Base-by-base conservation (phyloP, 176 grass and related monocot species). In the Cenchrus americanus region DNA sequence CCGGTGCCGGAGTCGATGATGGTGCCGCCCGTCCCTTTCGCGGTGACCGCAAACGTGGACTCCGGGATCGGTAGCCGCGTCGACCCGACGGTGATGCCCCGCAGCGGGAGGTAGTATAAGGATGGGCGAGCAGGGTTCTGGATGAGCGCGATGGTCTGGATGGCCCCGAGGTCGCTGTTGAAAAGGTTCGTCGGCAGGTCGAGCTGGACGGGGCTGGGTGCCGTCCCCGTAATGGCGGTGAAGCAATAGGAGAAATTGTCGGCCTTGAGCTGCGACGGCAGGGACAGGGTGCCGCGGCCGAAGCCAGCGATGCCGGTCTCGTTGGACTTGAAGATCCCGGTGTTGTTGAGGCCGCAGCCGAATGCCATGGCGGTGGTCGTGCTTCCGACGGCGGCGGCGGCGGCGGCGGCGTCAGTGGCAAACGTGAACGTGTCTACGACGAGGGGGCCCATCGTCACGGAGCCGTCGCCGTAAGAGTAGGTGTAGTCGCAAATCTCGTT, bases 241-340 rank as follows among this genome's bases (percentile, higher is more conserved):
- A 90, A 90, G 8, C 90, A 92, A 64, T 92, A 52, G 17, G 87
- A 89, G 68, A 92, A 92, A 58, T 85, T 89, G 42, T 59, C 55
- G 0, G 76, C 60, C 40, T 81, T 86, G 22, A 90, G 87, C 80
- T 92, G 91, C 49, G 87, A 82, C 52, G 88, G 78, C 42, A 87
- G 54, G 5, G 87, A 92, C 46, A 92, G 2, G 1, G 8, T 3
- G 14, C 80, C 80, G 40, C 84, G 91, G 1, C 54, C 75, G 0
- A 87, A 86, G 10, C 91, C 87, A 18, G 48, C 27, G 48, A 92
- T 87, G n/a, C 87, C 91, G 12, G 84, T 84, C 78, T 84, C 76
- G 74, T 84, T 87, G 18, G 46, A 85, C 23, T 6, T 30, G 77
- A 89, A 87, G 2, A 67, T 8, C 1, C 84, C 91, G 8, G 5